Evolutionary conservation across 2,329 filamentous ascomycete genomes (phyloP).

Genomic region (Phialophora macrospora): DNA sequence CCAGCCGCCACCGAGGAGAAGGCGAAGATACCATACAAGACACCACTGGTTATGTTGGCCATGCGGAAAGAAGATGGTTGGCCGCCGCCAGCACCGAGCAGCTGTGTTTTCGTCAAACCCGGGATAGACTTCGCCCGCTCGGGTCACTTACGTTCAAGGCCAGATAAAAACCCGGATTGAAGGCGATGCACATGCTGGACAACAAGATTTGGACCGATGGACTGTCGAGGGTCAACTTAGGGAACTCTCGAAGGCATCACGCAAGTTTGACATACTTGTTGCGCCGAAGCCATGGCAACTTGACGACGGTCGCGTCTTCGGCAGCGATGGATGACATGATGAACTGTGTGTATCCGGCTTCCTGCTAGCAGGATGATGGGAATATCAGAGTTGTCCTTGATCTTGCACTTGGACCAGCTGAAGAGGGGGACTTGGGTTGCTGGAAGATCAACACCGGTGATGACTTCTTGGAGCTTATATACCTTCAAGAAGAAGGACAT

Average conservation of each 20-base stretch:
- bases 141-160: slow-evolving; percentile 7
- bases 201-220: slow-evolving; percentile 18
- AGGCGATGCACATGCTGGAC: slow-evolving; percentile 10
- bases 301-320: slow-evolving; percentile 1
- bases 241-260: not conserved
- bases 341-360: slow-evolving; percentile 1
- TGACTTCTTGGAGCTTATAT: not conserved
- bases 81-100: slow-evolving; percentile 16
- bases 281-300: slow-evolving; percentile 15
- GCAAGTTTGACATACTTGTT: slow-evolving; percentile 13
- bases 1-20: slow-evolving; percentile 7
- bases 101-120: not conserved
- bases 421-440: not conserved
- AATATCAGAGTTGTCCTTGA: not conserved
- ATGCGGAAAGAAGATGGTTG: slow-evolving; percentile 18
- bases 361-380: slow-evolving; percentile 1
- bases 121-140: not conserved
- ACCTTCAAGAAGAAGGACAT: not conserved
- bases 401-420: not conserved
- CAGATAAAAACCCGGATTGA: slow-evolving; percentile 13
- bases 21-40: slow-evolving; percentile 11
- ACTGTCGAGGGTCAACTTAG: slow-evolving; percentile 12
- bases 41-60: slow-evolving; percentile 21
- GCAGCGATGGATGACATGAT: slow-evolving; percentile 5
- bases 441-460: not conserved